Evolutionary conservation across 495 filamentous ascomycete genomes (phyloP), one percentile per base, ranked within the genome.

Genomic region (Aeminium ludgeri): DNA sequence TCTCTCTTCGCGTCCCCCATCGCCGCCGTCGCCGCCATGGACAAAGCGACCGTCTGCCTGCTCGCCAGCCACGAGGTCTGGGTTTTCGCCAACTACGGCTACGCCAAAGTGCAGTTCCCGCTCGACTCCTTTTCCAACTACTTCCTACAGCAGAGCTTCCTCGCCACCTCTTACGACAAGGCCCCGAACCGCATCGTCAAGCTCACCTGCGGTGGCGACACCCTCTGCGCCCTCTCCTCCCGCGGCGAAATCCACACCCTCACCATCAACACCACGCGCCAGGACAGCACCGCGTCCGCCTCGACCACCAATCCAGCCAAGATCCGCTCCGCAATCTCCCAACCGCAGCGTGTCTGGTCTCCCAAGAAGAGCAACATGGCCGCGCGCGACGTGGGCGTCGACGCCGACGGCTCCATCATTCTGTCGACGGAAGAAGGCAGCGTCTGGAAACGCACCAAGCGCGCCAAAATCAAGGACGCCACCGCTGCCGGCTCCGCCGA

Each of bases 371-470:
- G 73, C 2, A 73, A 82, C 41, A 91, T 92, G 70, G 84, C 83
- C 10, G 86, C 80, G 7, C 71, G 68, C 45, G 91, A 93, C 49
- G 80, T 92, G 13, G 81, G 74, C 45, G 77, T 97, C 4, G 83
- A 85, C 11, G 83, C 91, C 55, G 81, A 95, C 63, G 91, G 86
- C 6, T 93, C 86, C 2, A 83, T 97, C 44, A 92, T 97, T 43
- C 74, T 97, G 43, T 86, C 83, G 49, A 96, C 89, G 1, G 68
- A 82, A 42, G 85, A 83, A 28, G 89, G 89, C 5, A 86, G 81
- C 33, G 86, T 94, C 1, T 97, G 86, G 86, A 74, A 70, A 41
- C 76, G 87, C 34, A 70, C 83, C 41, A 85, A 82, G 51, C 70
- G 91, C 48, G 65, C 69, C 7, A 87, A 86, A 45, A 71, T 73